Percentiles rank a stretch among this genome's conserved stretches.
Conservation (phyloP, 176 grass and related monocot species). For the Eleusine indica region DNA sequence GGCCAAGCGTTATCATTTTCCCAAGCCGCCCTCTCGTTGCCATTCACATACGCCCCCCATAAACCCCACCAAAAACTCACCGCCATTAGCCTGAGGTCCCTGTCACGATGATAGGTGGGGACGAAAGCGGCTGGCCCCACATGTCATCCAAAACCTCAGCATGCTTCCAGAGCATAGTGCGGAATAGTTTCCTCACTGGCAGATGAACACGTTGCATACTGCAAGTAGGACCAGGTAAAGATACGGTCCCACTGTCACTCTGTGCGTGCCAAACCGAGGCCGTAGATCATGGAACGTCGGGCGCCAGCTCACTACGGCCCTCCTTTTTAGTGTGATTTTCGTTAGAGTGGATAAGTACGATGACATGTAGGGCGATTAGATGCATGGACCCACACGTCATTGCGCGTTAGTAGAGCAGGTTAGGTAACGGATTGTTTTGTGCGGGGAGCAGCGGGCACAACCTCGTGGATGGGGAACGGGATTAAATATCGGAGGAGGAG, state of each 20-base stretch:
- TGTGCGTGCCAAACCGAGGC: accelerated
- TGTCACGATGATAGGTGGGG: slow-evolving; percentile 20
- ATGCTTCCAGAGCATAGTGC: neutral
- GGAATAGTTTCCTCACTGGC: neutral
- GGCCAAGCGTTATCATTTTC: slow-evolving; percentile 37
- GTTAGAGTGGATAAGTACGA: accelerated
- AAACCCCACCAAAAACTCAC: slow-evolving; percentile 35
- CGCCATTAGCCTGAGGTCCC: slow-evolving; percentile 13
- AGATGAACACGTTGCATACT: neutral
- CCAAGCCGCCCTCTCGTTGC: neutral
- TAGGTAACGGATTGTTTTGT: neutral
- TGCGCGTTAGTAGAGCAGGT: accelerated
- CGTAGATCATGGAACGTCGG: neutral
- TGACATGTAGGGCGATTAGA: accelerated
- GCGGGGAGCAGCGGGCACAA: neutral
- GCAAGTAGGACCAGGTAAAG: accelerated
- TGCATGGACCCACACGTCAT: accelerated
- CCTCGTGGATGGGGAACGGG: slow-evolving; percentile 2
- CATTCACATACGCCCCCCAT: neutral
- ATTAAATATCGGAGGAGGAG: slow-evolving; percentile 59
- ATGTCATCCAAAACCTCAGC: neutral
- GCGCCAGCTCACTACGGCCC: slow-evolving; percentile 10
- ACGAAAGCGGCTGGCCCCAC: accelerated
- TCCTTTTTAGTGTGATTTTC: neutral
- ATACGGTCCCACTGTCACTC: neutral